Evolutionary conservation across 2,329 filamentous ascomycete genomes (phyloP).

Genomic region (Coniochaeta prunicola): DNA sequence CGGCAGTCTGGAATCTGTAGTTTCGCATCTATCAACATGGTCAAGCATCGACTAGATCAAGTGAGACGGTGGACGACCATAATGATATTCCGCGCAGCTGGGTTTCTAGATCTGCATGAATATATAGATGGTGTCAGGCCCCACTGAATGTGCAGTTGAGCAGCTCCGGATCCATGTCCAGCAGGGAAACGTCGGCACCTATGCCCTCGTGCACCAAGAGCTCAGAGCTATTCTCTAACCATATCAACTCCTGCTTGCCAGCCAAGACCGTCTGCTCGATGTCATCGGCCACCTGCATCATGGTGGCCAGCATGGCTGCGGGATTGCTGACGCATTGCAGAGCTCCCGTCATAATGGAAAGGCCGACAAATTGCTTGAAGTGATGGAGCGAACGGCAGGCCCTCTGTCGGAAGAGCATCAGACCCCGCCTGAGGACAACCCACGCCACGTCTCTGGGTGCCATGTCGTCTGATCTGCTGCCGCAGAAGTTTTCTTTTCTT

Average conservation of each 20-base stretch:
- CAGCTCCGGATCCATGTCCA: background rate
- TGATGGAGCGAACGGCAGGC: constrained; percentile 14
- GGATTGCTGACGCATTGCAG: constrained; percentile 6
- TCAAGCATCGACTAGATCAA: no score
- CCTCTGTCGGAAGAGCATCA: constrained; percentile 10
- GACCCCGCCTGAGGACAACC: constrained; percentile 6
- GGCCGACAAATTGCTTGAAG: constrained; percentile 14
- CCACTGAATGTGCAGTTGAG: constrained; percentile 3
- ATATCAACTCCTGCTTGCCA: constrained; percentile 13
- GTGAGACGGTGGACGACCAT: no score
- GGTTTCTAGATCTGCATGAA: background rate
- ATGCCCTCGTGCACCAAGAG: background rate
- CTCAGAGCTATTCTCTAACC: constrained; percentile 4
- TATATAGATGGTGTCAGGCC: background rate
- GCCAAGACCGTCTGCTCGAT: constrained; percentile 15
- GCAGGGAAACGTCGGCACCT: background rate
- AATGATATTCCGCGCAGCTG: background rate
- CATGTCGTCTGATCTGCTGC: background rate
- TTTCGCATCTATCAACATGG: no score
- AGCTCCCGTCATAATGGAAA: constrained; percentile 12
- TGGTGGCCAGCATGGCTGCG: constrained; percentile 6
- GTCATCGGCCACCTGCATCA: constrained; percentile 12
- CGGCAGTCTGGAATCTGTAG: background rate
- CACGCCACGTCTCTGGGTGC: constrained; percentile 5
- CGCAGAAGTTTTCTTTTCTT: constrained; percentile 8